Conservation (phyloP, 495 filamentous ascomycete genomes). For the Penicillium chermesinum region DNA sequence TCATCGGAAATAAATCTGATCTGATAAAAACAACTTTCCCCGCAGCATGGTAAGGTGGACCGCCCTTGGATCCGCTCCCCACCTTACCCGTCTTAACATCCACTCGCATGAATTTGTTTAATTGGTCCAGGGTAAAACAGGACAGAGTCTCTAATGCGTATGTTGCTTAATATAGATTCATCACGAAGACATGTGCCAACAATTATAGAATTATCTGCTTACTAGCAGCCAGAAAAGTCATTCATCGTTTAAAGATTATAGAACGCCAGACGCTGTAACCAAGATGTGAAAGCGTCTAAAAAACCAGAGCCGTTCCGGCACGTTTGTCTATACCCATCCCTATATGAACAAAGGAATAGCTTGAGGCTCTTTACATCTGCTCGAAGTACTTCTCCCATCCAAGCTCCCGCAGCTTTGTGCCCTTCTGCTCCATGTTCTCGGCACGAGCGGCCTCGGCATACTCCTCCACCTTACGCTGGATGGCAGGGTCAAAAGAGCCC, state of each 20-base stretch:
- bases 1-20: no score
- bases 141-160: no score
- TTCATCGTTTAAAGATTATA: background rate
- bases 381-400: slow-evolving; percentile 69
- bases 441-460: slow-evolving; percentile 69
- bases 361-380: slow-evolving; percentile 40
- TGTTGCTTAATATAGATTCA: no score
- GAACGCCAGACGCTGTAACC: background rate
- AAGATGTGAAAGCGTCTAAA: background rate
- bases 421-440: slow-evolving; percentile 53
- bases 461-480: slow-evolving; percentile 56
- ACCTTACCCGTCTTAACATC: background rate
- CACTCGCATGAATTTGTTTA: background rate
- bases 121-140: no score
- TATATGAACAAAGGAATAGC: background rate
- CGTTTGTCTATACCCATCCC: background rate
- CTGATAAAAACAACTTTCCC: background rate
- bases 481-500: slow-evolving; percentile 55
- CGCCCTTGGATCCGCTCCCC: background rate
- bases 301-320: no score
- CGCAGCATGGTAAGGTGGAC: background rate
- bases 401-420: slow-evolving; percentile 44
- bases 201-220: no score
- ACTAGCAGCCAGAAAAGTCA: background rate
- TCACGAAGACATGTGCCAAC: no score